phyloP scores from a whole-genome alignment of 768 basidiomycete genomes.

The Mycena galopus region DNA sequence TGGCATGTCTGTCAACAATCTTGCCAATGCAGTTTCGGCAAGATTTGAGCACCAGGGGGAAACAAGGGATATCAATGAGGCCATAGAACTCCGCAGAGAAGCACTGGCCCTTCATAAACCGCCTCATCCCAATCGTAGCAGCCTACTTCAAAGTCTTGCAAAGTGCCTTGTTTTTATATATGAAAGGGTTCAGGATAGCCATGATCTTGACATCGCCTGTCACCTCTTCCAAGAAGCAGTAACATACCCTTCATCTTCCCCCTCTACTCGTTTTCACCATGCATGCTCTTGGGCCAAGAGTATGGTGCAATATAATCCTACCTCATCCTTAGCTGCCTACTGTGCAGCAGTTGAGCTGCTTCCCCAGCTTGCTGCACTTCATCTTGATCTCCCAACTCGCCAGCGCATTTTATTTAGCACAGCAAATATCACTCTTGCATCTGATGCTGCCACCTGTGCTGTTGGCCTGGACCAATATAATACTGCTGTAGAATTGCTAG shows the following conservation, averaged over 20 bases:
- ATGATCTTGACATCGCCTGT: background rate
- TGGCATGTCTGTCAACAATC: background rate
- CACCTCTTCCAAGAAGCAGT: conserved; percentile 13
- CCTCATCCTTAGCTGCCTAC: conserved; percentile 4
- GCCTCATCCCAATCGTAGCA: too few species aligned
- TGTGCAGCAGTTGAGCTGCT: background rate
- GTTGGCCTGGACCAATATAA: background rate
- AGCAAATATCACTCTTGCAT: background rate
- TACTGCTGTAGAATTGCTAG: conserved; percentile 26
- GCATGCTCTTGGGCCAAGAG: background rate
- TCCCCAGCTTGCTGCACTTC: conserved; percentile 13
- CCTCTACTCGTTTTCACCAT: background rate
- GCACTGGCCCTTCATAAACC: too few species aligned
- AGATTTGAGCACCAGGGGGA: too few species aligned
- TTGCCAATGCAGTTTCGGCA: too few species aligned
- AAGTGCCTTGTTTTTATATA: too few species aligned
- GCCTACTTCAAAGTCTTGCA: background rate
- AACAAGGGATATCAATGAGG: too few species aligned
- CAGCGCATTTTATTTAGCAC: background rate
- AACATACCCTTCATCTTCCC: conserved; percentile 6
- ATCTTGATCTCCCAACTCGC: conserved; percentile 15
- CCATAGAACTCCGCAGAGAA: too few species aligned
- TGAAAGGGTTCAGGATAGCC: too few species aligned
- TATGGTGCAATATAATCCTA: background rate
- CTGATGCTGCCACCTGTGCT: conserved; percentile 5